A percentile compares a stretch with the other conserved stretches of the same genome.
Evolutionary conservation across 192 early-diverging fungal species (phyloP).

Genomic region (Paraglomus brasilianum): DNA sequence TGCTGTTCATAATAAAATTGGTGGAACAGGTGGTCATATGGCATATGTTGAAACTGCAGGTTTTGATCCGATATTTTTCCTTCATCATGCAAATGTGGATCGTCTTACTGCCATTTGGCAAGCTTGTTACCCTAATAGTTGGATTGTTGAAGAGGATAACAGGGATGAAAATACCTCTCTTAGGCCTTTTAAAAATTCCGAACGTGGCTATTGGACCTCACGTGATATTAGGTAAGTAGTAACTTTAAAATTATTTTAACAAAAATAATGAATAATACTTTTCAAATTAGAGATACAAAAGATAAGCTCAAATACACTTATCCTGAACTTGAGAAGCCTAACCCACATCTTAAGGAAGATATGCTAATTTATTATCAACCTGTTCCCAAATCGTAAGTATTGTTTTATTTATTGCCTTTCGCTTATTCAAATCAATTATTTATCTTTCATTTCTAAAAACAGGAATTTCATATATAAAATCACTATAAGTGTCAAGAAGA

Average conservation of each 20-base stretch:
- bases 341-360: neutral
- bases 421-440: neutral
- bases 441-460: too few species aligned
- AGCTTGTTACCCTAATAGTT: slow-evolving; percentile 4
- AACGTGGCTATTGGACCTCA: slow-evolving; percentile 3
- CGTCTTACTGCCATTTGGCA: slow-evolving; percentile 17
- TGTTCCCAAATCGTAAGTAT: neutral
- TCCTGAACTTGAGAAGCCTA: slow-evolving; percentile 10
- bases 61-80: slow-evolving; percentile 29
- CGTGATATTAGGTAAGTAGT: neutral
- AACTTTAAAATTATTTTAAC: neutral
- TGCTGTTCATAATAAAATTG: slow-evolving; percentile 9
- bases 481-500: neutral
- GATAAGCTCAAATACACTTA: neutral
- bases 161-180: neutral
- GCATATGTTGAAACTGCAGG: slow-evolving; percentile 11
- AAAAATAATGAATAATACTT: neutral
- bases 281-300: neutral
- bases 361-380: slow-evolving; percentile 16
- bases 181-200: neutral
- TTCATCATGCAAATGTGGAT: slow-evolving; percentile 25
- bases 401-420: neutral
- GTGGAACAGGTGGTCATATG: slow-evolving; percentile 23
- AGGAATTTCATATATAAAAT: neutral
- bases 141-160: neutral